These are phyloP conservation scores for Candida methanosorbosa DNA, from an alignment of 805 yeast species.

Conservation along the genomic window DNA sequence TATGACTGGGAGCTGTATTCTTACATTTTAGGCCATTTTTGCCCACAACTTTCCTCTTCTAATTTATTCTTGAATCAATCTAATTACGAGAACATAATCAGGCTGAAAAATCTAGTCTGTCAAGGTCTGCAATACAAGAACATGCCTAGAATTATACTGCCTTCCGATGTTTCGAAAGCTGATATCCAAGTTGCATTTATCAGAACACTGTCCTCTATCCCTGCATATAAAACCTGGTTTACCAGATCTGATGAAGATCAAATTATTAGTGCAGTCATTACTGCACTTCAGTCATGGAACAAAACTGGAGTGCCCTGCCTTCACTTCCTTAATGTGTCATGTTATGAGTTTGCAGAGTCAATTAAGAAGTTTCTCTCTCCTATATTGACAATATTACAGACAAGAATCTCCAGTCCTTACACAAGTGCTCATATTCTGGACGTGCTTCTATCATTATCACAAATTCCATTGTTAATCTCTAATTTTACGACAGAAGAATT, in stretches of 20 bases:
- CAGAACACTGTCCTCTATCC: conserved; percentile 50
- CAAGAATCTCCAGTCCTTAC: conserved; percentile 59
- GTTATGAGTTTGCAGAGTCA: conserved; percentile 72
- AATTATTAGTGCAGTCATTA: conserved; percentile 48
- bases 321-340: conserved; percentile 65
- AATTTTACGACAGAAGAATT: conserved; percentile 72
- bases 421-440: conserved; percentile 72
- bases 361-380: conserved; percentile 59
- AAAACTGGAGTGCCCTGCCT: conserved; percentile 71
- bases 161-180: conserved; percentile 38
- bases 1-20: conserved; percentile 68
- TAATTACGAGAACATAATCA: conserved; percentile 31
- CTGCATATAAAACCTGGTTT: conserved; percentile 50
- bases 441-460: conserved; percentile 56
- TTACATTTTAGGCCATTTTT: conserved; percentile 55
- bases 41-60: conserved; percentile 59
- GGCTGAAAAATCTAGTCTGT: conserved; percentile 35
- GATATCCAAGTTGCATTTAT: conserved; percentile 62
- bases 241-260: conserved; percentile 54
- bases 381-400: conserved; percentile 67
- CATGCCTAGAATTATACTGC: conserved; percentile 32
- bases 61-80: conserved; percentile 36
- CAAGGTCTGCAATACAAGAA: conserved; percentile 48
- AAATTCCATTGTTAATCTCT: conserved; percentile 57
- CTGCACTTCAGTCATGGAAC: conserved; percentile 68